These are phyloP conservation scores for Tardiomyces blankii DNA, from an alignment of 1,139 yeast genomes.

Conservation along the genomic window DNA sequence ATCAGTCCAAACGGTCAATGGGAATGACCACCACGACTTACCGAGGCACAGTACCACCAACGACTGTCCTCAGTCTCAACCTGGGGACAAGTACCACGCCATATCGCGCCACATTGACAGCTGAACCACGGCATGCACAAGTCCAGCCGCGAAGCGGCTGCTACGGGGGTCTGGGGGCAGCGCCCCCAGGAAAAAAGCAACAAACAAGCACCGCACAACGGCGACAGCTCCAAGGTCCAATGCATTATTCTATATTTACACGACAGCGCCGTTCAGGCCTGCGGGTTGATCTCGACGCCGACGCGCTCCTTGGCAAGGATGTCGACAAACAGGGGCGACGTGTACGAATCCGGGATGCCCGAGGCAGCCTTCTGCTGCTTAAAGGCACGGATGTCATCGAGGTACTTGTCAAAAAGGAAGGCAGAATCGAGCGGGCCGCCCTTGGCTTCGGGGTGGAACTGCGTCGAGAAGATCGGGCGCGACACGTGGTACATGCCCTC, in stretches of 20 bases:
- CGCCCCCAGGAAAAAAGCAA: no score
- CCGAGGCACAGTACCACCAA: no score
- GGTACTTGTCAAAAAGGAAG: conserved; percentile 81
- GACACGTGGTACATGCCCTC: conserved; percentile 90
- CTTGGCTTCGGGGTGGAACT: conserved; percentile 98
- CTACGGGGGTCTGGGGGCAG: no score
- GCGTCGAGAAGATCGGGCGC: conserved; percentile 89
- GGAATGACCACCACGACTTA: no score
- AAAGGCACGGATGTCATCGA: conserved; percentile 54
- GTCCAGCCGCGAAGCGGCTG: no score
- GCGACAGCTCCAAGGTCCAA: no score
- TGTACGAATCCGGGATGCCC: conserved; percentile 37
- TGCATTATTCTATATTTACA: background rate
- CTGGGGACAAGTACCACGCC: no score
- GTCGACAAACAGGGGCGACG: conserved; percentile 56
- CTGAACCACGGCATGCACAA: no score
- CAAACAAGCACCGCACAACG: no score
- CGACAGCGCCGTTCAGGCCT: conserved; percentile 9
- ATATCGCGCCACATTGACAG: no score
- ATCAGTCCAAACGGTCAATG: no score
- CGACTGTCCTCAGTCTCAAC: no score
- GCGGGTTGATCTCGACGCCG: conserved; percentile 29
- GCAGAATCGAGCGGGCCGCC: conserved; percentile 96
- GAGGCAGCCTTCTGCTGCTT: conserved; percentile 42
- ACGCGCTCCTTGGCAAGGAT: conserved; percentile 83